Conservation (phyloP, 805 yeast genomes). For the Lipomyces kockii region DNA sequence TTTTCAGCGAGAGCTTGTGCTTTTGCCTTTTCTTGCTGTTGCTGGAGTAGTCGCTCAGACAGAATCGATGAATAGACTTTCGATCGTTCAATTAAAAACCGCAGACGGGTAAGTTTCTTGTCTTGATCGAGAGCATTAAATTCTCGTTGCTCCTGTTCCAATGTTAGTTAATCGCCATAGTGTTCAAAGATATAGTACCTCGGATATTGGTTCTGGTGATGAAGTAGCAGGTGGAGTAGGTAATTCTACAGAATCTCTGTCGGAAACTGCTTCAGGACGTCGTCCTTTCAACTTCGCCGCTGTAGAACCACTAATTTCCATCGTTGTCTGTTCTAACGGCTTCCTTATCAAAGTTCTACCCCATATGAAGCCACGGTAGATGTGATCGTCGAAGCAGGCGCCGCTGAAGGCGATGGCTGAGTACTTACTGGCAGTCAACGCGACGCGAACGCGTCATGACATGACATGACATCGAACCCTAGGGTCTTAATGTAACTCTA, state of each 20-base stretch:
- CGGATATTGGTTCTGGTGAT: constrained; percentile 28
- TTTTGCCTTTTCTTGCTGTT: constrained; percentile 32
- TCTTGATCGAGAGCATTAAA: constrained; percentile 55
- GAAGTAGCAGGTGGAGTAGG: constrained; percentile 31
- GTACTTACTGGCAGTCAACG: not conserved
- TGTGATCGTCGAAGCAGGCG: not conserved
- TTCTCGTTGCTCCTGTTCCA: constrained; percentile 29
- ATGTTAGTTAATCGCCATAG: not conserved
- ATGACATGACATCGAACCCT: not conserved
- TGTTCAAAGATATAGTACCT: constrained; percentile 9
- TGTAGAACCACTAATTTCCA: not conserved
- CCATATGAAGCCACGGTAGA: not conserved
- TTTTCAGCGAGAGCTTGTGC: constrained; percentile 6
- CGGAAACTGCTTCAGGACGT: not conserved
- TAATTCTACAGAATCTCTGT: not conserved
- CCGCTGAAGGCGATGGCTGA: not conserved
- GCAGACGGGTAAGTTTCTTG: constrained; percentile 65
- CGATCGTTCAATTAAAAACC: constrained; percentile 81
- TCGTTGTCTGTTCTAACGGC: not conserved
- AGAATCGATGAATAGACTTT: constrained; percentile 86
- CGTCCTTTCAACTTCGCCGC: not conserved
- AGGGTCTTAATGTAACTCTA: not conserved
- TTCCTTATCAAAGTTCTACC: not conserved
- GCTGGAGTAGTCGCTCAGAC: constrained; percentile 64
- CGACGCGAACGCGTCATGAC: not conserved